A percentile compares a stretch with the other conserved stretches of the same genome.
Conservation (phyloP, 345 rosid species). For the Nephelium lappaceum region DNA sequence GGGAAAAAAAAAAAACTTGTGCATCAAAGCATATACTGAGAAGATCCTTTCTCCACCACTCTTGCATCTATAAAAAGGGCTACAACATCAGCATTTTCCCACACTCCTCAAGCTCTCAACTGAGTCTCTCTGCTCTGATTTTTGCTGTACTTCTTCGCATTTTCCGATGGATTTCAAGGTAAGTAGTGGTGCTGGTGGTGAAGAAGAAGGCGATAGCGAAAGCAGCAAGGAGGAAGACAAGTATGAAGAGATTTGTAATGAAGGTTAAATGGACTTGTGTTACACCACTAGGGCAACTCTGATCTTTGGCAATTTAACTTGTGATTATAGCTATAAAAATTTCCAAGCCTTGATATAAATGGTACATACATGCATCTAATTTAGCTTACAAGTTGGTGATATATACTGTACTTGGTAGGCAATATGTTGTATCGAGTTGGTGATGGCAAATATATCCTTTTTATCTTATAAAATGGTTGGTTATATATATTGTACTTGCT, state of each 20-base stretch:
- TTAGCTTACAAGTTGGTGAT: too few species aligned
- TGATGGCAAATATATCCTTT: too few species aligned
- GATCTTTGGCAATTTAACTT: conserved; percentile 40
- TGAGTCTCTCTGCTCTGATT: neutral
- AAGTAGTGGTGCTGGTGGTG: neutral
- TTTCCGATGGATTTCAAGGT: conserved; percentile 10
- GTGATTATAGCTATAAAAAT: neutral
- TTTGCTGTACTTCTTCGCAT: neutral
- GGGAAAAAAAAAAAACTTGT: neutral
- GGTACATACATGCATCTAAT: neutral
- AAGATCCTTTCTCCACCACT: conserved; percentile 39
- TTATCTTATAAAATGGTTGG: too few species aligned
- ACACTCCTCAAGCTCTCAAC: neutral
- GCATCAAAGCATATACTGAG: conserved; percentile 42
- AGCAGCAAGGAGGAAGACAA: conserved; percentile 6
- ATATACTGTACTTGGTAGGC: too few species aligned
- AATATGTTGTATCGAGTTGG: too few species aligned
- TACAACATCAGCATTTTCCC: neutral
- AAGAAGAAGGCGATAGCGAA: neutral
- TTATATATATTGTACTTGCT: too few species aligned
- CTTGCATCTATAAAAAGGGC: conserved; percentile 8
- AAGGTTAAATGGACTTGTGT: conserved; percentile 19
- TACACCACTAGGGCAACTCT: conserved; percentile 46
- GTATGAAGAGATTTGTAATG: neutral
- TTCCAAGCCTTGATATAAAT: neutral